Percentiles rank a stretch among this genome's conserved stretches.
phyloP scores from a whole-genome alignment of 768 basidiomycete species.

The Xanthoconium purpureum region DNA sequence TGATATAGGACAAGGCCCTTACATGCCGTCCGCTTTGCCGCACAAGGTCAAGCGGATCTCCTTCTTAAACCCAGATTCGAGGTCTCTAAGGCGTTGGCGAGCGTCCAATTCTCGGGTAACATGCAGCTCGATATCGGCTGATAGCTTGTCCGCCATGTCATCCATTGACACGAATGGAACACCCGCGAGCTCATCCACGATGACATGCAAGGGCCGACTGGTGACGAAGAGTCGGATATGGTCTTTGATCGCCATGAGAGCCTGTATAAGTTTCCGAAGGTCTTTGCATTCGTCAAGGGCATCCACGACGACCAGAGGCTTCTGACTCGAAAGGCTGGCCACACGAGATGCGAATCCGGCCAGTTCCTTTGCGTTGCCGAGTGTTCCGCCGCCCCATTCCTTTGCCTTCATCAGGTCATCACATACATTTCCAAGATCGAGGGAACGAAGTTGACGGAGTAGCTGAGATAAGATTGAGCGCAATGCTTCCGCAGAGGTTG shows the following conservation, averaged over 20 bases:
- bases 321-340: neutral
- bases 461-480: conserved; percentile 2
- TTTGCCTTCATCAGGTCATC: neutral
- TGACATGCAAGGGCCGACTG: neutral
- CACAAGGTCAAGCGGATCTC: neutral
- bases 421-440: neutral
- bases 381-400: neutral
- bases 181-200: neutral
- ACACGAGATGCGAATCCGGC: neutral
- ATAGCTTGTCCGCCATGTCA: neutral
- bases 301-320: conserved; percentile 1
- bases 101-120: conserved; percentile 1
- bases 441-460: neutral
- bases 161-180: conserved; percentile 3
- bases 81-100: neutral
- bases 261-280: neutral
- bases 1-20: neutral
- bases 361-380: neutral
- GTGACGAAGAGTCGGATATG: neutral
- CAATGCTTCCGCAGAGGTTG: neutral
- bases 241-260: neutral
- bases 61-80: neutral
- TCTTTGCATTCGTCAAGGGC: conserved; percentile 7
- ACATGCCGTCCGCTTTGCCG: conserved; percentile 1
- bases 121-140: neutral